Evolutionary conservation across 306 rosid genomes (phyloP).

Genomic region (Cucumis hystrix): DNA sequence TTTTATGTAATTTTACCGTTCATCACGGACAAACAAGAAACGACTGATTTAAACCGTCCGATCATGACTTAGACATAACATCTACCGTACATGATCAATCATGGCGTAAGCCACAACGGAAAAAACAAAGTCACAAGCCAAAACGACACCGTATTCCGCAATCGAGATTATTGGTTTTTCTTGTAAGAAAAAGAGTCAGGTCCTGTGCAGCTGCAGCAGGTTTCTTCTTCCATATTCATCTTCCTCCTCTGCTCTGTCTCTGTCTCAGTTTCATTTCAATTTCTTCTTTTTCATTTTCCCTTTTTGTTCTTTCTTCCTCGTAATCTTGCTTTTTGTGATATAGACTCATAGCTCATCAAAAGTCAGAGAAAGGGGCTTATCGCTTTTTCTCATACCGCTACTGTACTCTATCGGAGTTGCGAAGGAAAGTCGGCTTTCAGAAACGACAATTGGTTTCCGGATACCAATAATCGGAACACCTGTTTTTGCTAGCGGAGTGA

Average conservation of each 20-base stretch:
- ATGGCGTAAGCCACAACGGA: background rate
- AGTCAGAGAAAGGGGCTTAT: conserved; percentile 4
- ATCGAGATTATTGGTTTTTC: background rate
- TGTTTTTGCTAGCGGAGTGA: conserved; percentile 12
- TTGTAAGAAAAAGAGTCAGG: background rate
- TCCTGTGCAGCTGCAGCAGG: conserved; percentile 12
- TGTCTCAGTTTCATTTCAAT: conserved; percentile 11
- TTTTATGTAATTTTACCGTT: conserved; percentile 25
- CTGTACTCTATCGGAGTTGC: background rate
- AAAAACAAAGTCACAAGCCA: background rate
- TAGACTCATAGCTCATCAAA: background rate
- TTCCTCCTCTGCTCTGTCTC: conserved; percentile 9
- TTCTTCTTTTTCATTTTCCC: background rate
- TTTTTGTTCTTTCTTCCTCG: background rate
- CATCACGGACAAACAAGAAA: conserved; percentile 34
- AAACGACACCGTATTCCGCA: background rate
- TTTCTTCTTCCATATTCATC: conserved; percentile 16
- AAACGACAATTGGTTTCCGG: background rate
- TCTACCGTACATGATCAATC: conserved; percentile 27
- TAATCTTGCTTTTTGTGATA: conserved; percentile 12
- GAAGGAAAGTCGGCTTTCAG: background rate
- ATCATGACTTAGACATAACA: conserved; percentile 10
- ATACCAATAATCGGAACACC: background rate
- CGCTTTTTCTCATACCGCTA: background rate
- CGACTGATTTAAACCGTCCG: conserved; percentile 13